A percentile compares a stretch with the other conserved stretches of the same genome.
Conservation (phyloP, 805 yeast genomes). For the Myxozyma monticola region DNA sequence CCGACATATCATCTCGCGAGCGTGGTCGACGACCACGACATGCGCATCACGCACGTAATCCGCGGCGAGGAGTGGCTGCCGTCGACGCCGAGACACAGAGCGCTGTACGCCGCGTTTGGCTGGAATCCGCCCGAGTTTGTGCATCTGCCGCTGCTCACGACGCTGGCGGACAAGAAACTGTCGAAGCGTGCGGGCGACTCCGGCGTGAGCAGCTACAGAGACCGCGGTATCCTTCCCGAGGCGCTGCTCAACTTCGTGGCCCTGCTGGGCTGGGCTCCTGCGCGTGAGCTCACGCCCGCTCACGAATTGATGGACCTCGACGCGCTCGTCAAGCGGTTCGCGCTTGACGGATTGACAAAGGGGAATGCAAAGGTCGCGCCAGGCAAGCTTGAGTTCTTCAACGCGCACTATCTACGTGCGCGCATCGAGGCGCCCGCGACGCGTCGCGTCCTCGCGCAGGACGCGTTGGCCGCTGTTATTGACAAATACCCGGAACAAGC, state of each 20-base stretch:
- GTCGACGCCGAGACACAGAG: constrained; percentile 91
- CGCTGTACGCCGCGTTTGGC: constrained; percentile 79
- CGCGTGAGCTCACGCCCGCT: constrained; percentile 47
- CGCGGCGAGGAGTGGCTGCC: constrained; percentile 98
- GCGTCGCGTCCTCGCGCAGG: constrained; percentile 42
- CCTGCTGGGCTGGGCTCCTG: constrained; percentile 91
- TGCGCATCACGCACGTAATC: constrained; percentile 90
- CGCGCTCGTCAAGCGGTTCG: constrained; percentile 46
- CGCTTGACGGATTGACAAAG: constrained; percentile 73
- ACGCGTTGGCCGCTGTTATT: constrained; percentile 3
- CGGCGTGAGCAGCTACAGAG: constrained; percentile 52
- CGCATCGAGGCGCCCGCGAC: constrained; percentile 43
- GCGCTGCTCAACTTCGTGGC: constrained; percentile 86
- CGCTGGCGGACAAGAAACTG: constrained; percentile 56
- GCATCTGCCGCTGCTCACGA: constrained; percentile 84
- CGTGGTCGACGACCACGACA: constrained; percentile 89
- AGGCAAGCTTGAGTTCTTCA: constrained; percentile 71
- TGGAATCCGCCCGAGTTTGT: constrained; percentile 80
- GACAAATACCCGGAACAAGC: constrained; percentile 3
- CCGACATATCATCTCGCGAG: constrained; percentile 98
- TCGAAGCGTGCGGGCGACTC: constrained; percentile 85
- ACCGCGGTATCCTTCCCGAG: constrained; percentile 75
- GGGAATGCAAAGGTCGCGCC: constrained; percentile 93
- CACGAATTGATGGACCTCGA: constrained; percentile 25
- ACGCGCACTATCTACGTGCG: constrained; percentile 61